A percentile compares a stretch with the other conserved stretches of the same genome.
Evolutionary conservation across 139 green algal genomes (phyloP).

Genomic region (Dunaliella primolecta): DNA sequence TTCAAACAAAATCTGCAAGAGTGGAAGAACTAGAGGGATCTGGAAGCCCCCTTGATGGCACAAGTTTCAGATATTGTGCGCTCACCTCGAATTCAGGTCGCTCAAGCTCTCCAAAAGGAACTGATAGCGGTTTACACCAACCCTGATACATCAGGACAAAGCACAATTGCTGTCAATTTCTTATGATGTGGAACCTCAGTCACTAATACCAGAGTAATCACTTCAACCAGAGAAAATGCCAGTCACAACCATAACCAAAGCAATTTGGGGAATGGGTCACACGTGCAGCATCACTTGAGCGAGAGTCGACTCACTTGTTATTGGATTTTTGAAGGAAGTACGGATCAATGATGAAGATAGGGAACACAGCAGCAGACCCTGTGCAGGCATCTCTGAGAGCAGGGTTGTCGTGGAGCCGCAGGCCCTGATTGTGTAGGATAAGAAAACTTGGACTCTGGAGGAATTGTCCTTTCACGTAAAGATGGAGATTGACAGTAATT

Average conservation of each 20-base stretch:
- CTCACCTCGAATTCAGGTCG: slow-evolving; percentile 71
- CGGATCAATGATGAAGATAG: slow-evolving; percentile 86
- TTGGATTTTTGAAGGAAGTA: slow-evolving; percentile 54
- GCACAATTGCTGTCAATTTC: no score
- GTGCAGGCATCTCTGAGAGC: slow-evolving; percentile 69
- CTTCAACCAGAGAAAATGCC: no score
- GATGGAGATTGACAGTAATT: neutral
- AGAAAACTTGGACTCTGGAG: neutral
- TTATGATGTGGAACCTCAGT: no score
- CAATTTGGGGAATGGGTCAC: no score
- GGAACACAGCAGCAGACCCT: slow-evolving; percentile 55
- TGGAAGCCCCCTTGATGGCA: no score
- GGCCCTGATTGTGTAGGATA: slow-evolving; percentile 45
- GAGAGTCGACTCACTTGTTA: slow-evolving; percentile 49
- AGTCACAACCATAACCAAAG: no score
- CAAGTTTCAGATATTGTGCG: no score
- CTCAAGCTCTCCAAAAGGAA: slow-evolving; percentile 83
- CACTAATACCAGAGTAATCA: no score
- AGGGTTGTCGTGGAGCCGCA: slow-evolving; percentile 89
- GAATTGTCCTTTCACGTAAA: slow-evolving; percentile 3
- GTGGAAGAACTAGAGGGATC: no score
- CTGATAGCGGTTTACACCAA: slow-evolving; percentile 76
- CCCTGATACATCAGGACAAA: slow-evolving; percentile 28
- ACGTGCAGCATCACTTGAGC: no score
- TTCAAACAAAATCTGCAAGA: no score